Base-by-base conservation (phyloP, 2,329 filamentous ascomycete genomes). In the Capronia americana region DNA sequence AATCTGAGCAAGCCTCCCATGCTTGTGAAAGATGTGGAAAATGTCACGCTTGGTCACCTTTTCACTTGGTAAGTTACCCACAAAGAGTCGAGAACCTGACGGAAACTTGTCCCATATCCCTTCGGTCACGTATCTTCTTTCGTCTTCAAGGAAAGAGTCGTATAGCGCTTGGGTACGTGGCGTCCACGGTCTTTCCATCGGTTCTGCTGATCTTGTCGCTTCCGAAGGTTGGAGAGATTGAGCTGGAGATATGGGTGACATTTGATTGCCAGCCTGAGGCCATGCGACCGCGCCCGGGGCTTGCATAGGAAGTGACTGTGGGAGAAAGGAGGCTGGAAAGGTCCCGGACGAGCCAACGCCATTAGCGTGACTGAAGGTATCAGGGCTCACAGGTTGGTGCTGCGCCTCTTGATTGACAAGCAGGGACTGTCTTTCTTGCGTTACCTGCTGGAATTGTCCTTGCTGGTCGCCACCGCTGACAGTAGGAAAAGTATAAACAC, bases 21-120 rank as follows among this genome's bases (percentile, higher is more conserved):
- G 93, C 64, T 85, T 86, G 75, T 93, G 88, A 76, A 99, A 98
- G 20, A 94, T 85, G 75, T 96, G 90, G 79, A 97, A 98, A 8
- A 98, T 88, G 78, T 98, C 93, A 71, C 91, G 88, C 79, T 98
- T 98, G 6, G 92, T 95, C 14, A 97, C 93, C 75, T 93, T 90
- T 77, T 98, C 94, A 61, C 91, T 94, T 1, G 93, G 93, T 11
- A 99, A 84, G 76, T 98, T 99, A 81, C 82, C 82, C 65, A 84
- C 80, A 74, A 84, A 84, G 30, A 84, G 70, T 64, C 82, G 75
- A 11, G 82, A 84, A 0, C 81, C 81, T 17, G 76, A 71, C 3
- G 82, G 81, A 67, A 84, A 84, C 26, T 81, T 79, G 73, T 84
- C 82, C 82, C 82, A 84, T 24, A 82, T 78, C 30, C 81, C 82